phyloP scores from a whole-genome alignment of 192 early-diverging fungal genomes.

The Linderina pennispora region DNA sequence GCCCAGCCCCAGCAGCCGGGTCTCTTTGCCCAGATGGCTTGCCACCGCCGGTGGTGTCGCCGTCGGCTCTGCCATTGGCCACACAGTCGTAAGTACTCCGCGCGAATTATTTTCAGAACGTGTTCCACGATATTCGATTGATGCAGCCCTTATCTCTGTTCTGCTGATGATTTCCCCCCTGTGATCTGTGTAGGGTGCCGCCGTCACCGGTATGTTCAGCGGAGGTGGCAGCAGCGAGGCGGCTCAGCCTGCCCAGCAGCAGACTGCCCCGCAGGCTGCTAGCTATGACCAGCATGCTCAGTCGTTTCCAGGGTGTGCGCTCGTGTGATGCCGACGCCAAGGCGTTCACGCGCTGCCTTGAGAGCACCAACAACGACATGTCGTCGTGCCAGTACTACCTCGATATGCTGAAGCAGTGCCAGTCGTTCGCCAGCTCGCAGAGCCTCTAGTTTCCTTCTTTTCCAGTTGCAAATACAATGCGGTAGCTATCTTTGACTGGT shows the following conservation, averaged over 20 bases:
- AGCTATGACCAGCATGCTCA: slow-evolving; percentile 8
- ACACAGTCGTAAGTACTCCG: slow-evolving; percentile 51
- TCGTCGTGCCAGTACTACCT: slow-evolving; percentile 84
- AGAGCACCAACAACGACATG: slow-evolving; percentile 74
- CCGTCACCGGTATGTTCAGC: slow-evolving; percentile 41
- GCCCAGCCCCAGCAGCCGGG: slow-evolving; percentile 64
- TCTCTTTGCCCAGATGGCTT: slow-evolving; percentile 71
- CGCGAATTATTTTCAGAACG: too few relatives aligned
- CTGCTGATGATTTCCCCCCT: not conserved
- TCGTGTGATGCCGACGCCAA: slow-evolving; percentile 71
- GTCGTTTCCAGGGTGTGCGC: slow-evolving; percentile 5
- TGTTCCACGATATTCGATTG: not conserved
- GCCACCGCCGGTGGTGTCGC: slow-evolving; percentile 90
- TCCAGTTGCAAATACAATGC: too few relatives aligned
- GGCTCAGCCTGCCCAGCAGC: slow-evolving; percentile 31
- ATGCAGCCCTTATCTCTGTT: not conserved
- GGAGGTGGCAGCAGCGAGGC: slow-evolving; percentile 34
- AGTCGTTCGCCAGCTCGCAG: slow-evolving; percentile 19
- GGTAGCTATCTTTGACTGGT: too few relatives aligned
- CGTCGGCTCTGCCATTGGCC: slow-evolving; percentile 78
- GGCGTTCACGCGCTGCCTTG: slow-evolving; percentile 83
- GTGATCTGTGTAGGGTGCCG: slow-evolving; percentile 15
- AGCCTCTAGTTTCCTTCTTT: not conserved
- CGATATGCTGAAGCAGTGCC: slow-evolving; percentile 89
- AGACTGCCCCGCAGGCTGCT: slow-evolving; percentile 14